Evolutionary conservation across 2,329 filamentous ascomycete species (phyloP), one percentile per base, ranked within the genome.

Genomic region (Erysiphe pulchra): DNA sequence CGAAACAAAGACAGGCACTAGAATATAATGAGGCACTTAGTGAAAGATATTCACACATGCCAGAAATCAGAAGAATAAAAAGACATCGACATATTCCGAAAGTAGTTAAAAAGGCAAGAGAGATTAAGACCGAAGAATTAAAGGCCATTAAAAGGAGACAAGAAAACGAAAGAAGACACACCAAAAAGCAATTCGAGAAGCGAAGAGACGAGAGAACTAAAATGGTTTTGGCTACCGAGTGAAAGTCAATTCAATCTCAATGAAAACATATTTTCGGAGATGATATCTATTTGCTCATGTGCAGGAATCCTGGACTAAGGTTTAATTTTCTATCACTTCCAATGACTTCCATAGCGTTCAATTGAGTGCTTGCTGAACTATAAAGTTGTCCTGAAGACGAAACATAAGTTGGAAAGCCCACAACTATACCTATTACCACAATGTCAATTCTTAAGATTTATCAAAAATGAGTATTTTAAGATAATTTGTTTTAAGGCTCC

Each of bases 151-250:
- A 92, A 74, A 70, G 83, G 55, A 77, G 77, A 54, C 82, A 93
- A 57, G 90, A 98, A 67, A 98, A 98, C 59, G 82, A 92, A 63
- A 72, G 90, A 52, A 84, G 82, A 61, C 87, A 98, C 61, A 80
- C 75, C 48, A 84, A 80, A 67, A 87, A 90, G 67, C 78, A 83
- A 54, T 74, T 79, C 54, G 68, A 77, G 60, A 72, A 73, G 61
- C 68, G 82, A 55, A 71, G 72, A 60, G 75, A 74, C 51, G 85
- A 92, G 65, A 75, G 90, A 58, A 85, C 95, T 63, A 94, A 94
- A 73, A 87, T 92, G 71, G 70, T 98, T 47, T 59, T 95, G 59
- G 75, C 77, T 28, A 46, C 51, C 13, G 56, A 58, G 50, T 54
- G 54, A 34, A 56, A 46, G 55, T 24, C 3, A 24, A 24, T 24